Evolutionary conservation across 78 protist species (phyloP).

Genomic region (Dictyostelium capitatum): DNA sequence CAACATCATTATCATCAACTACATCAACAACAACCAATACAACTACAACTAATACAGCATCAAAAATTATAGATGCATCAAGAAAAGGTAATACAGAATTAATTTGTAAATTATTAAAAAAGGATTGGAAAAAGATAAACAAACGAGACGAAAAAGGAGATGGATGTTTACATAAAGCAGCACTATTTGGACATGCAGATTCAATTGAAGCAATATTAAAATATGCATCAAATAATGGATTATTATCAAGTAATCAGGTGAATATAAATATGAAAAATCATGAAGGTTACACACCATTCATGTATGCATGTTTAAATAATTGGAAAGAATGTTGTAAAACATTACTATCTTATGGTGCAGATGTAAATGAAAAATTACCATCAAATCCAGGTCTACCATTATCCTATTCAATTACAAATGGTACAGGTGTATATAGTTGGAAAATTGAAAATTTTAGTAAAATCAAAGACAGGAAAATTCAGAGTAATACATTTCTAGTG

Average conservation of each 20-base stretch:
- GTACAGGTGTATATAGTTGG: slow-evolving; percentile 54
- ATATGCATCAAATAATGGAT: background rate
- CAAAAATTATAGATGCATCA: slow-evolving; percentile 69
- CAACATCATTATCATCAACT: background rate
- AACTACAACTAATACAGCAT: background rate
- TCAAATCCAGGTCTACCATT: slow-evolving; percentile 67
- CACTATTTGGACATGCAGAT: slow-evolving; percentile 57
- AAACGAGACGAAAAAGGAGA: slow-evolving; percentile 68
- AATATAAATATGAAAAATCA: slow-evolving; percentile 32
- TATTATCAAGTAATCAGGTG: background rate
- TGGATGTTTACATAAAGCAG: slow-evolving; percentile 72
- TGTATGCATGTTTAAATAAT: slow-evolving; percentile 44
- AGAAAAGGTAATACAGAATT: slow-evolving; percentile 63
- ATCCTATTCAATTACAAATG: slow-evolving; percentile 35
- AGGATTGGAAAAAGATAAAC: slow-evolving; percentile 48
- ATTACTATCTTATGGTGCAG: slow-evolving; percentile 25
- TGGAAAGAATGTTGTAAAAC: slow-evolving; percentile 39
- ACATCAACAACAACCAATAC: background rate
- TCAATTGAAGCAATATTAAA: slow-evolving; percentile 40
- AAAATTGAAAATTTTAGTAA: slow-evolving; percentile 53
- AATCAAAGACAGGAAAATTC: slow-evolving; percentile 57
- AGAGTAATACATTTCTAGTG: slow-evolving; percentile 51
- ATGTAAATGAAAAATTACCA: slow-evolving; percentile 58
- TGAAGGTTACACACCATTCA: slow-evolving; percentile 69
- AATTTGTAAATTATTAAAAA: slow-evolving; percentile 35